These are phyloP conservation scores for Coemansia sp. DNA, from an alignment of 192 early-diverging fungal species.

Conservation along the genomic window DNA sequence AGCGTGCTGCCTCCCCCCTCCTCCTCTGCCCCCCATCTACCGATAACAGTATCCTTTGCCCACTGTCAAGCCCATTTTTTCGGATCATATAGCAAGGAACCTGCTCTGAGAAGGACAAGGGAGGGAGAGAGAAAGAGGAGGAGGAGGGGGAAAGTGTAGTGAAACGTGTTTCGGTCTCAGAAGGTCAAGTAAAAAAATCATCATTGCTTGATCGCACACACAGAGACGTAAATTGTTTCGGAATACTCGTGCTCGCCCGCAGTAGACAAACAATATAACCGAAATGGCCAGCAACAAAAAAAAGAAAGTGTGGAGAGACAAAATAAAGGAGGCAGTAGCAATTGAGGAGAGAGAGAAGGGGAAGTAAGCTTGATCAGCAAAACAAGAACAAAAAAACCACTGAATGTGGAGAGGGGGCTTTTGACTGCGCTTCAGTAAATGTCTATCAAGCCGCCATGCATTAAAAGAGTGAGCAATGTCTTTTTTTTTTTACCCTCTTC, in stretches of 20 bases:
- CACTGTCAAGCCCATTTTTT: too few relatives aligned
- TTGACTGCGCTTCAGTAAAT: constrained; percentile 5
- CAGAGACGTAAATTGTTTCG: neutral
- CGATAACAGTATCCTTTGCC: too few relatives aligned
- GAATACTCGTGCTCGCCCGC: neutral
- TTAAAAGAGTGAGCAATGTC: neutral
- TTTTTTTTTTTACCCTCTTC: too few relatives aligned
- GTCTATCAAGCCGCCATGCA: neutral
- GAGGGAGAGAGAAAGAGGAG: too few relatives aligned
- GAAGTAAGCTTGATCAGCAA: too few relatives aligned
- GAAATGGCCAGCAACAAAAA: too few relatives aligned
- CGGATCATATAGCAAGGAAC: neutral
- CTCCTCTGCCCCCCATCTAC: neutral
- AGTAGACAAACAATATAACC: neutral
- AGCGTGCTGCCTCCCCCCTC: neutral
- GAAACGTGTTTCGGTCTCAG: constrained; percentile 6
- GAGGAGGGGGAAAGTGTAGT: too few relatives aligned
- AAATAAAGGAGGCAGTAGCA: neutral
- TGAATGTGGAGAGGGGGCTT: neutral
- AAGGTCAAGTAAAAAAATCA: neutral
- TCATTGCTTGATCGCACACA: neutral
- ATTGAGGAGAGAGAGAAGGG: neutral
- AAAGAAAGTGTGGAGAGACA: constrained; percentile 7
- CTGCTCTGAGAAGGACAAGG: too few relatives aligned
- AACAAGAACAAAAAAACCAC: too few relatives aligned